These are phyloP conservation scores for Fusarium sp. DNA, from an alignment of 2,329 filamentous ascomycete genomes.

Conservation along the genomic window DNA sequence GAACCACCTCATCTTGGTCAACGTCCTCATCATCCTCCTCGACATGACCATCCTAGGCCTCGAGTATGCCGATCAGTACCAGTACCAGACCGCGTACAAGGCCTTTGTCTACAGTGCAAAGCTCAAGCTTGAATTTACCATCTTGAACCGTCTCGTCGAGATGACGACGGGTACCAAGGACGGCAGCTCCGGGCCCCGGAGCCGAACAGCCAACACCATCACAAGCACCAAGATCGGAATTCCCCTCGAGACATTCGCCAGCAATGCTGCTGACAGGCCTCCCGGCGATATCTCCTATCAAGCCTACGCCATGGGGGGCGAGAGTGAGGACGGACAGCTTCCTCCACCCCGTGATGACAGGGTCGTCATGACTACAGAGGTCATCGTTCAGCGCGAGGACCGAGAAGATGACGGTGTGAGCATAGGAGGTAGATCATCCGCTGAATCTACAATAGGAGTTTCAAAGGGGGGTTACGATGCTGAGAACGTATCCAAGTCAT, in stretches of 20 bases:
- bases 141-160: slow-evolving; percentile 52
- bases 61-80: slow-evolving; percentile 50
- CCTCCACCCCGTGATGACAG: slow-evolving; percentile 16
- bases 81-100: slow-evolving; percentile 51
- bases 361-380: slow-evolving; percentile 43
- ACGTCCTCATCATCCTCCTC: slow-evolving; percentile 56
- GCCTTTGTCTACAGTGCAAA: slow-evolving; percentile 52
- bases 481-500: slow-evolving; percentile 39
- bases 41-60: slow-evolving; percentile 54
- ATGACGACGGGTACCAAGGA: slow-evolving; percentile 44
- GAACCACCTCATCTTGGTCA: slow-evolving; percentile 56
- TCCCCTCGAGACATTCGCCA: slow-evolving; percentile 35
- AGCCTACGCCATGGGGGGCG: slow-evolving; percentile 41
- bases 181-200: slow-evolving; percentile 38
- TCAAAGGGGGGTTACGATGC: slow-evolving; percentile 23
- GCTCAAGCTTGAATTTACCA: slow-evolving; percentile 53
- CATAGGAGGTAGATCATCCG: slow-evolving; percentile 29
- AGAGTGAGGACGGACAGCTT: slow-evolving; percentile 10
- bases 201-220: slow-evolving; percentile 22
- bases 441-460: slow-evolving; percentile 23
- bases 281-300: slow-evolving; percentile 33
- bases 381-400: slow-evolving; percentile 34
- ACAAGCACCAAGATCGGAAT: slow-evolving; percentile 28
- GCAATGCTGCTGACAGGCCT: slow-evolving; percentile 20
- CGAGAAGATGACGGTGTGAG: slow-evolving; percentile 35